Evolutionary conservation across 371 early-diverging fungal species (phyloP).

Genomic region (Haplosporangium sp.): DNA sequence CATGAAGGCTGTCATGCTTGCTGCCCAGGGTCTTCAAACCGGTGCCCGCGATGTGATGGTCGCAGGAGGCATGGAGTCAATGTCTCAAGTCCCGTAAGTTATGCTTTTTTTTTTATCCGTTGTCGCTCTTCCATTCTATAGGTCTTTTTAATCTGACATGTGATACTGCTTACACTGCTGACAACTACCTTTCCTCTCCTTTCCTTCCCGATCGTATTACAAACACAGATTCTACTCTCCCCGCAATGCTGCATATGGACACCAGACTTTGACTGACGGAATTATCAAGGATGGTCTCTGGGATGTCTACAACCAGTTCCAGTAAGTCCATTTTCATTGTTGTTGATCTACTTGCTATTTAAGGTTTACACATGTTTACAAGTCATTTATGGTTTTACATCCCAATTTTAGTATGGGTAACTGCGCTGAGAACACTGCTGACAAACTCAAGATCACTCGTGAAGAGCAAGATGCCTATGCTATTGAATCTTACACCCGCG

Average conservation of each 20-base stretch:
- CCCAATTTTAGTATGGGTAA: conserved; percentile 80
- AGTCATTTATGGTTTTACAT: not conserved
- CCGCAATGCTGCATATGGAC: conserved; percentile 82
- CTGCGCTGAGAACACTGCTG: conserved; percentile 94
- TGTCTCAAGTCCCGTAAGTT: conserved; percentile 95
- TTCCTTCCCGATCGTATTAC: conserved; percentile 13
- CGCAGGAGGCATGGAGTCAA: conserved; percentile 98
- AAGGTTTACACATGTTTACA: conserved; percentile 8
- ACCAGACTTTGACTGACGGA: conserved; percentile 85
- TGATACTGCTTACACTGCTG: conserved; percentile 7
- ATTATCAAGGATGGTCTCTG: conserved; percentile 95
- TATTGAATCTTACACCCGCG: conserved; percentile 85
- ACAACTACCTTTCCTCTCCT: conserved; percentile 5
- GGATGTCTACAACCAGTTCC: conserved; percentile 91
- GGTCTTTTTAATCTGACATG: conserved; percentile 21
- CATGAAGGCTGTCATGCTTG: conserved; percentile 81
- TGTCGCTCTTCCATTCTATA: not conserved
- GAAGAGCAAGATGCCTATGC: conserved; percentile 94
- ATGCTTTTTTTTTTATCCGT: not conserved
- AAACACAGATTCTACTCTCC: conserved; percentile 69
- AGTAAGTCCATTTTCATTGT: conserved; percentile 54
- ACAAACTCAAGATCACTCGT: conserved; percentile 83
- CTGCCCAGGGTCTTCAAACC: conserved; percentile 52
- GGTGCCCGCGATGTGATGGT: conserved; percentile 89
- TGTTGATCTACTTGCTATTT: too few species aligned